A percentile compares a stretch with the other conserved stretches of the same genome.
phyloP scores from a whole-genome alignment of 306 rosid genomes.

The Dalbergia oliveri region DNA sequence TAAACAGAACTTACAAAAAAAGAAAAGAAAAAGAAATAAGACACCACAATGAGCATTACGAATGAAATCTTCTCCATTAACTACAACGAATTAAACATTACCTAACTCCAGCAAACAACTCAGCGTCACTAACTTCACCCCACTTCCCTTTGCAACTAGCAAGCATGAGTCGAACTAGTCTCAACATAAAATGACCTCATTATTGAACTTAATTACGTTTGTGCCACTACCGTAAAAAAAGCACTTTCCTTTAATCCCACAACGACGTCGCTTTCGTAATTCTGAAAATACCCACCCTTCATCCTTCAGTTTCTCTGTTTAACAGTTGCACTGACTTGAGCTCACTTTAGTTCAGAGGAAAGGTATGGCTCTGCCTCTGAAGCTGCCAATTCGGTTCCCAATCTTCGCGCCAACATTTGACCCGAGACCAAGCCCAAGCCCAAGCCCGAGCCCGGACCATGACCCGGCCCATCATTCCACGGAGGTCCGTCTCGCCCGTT shows the following conservation, averaged over 20 bases:
- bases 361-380: conserved; percentile 54
- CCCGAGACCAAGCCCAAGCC: not conserved
- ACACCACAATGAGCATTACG: not conserved
- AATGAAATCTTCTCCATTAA: not conserved
- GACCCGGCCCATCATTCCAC: conserved; percentile 24
- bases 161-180: not conserved
- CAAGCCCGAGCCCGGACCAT: conserved; percentile 40
- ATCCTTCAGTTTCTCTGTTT: not conserved
- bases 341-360: not conserved
- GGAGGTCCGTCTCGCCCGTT: conserved; percentile 63
- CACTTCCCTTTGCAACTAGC: not conserved
- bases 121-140: not conserved
- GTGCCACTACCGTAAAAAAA: not conserved
- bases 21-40: not conserved
- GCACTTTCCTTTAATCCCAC: not conserved
- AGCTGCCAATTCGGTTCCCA: conserved; percentile 58
- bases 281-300: conserved; percentile 28
- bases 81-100: conserved; percentile 7
- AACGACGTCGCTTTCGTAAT: not conserved
- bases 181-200: not conserved
- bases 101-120: not conserved
- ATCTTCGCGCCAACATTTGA: conserved; percentile 53
- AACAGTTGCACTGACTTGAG: not conserved
- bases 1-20: not conserved
- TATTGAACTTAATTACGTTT: conserved; percentile 16